Evolutionary conservation across 2,329 filamentous ascomycete genomes (phyloP).

Genomic region (Sporothrix phasma): DNA sequence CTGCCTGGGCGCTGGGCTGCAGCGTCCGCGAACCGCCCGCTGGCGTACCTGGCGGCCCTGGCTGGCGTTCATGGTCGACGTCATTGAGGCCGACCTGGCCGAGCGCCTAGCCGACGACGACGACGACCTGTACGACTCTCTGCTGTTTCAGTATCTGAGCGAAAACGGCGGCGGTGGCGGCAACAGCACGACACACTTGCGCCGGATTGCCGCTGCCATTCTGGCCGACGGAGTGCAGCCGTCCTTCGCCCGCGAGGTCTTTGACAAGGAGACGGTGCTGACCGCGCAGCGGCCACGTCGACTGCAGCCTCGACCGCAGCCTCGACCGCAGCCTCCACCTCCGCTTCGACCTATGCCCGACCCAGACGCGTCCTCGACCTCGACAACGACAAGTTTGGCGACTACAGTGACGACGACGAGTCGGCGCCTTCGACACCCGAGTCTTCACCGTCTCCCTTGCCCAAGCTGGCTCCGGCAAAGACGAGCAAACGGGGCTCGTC

Average conservation of each 20-base stretch:
- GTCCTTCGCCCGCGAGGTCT: conserved; percentile 33
- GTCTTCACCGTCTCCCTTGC: conserved; percentile 24
- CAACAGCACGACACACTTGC: conserved; percentile 36
- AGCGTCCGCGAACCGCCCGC: conserved; percentile 58
- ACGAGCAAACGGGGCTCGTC: background rate
- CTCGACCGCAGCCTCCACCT: conserved; percentile 28
- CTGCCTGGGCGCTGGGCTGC: conserved; percentile 92
- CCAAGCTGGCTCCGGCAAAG: background rate
- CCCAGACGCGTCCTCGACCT: conserved; percentile 38
- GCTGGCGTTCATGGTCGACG: conserved; percentile 70
- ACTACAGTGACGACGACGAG: conserved; percentile 50
- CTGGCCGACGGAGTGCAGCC: conserved; percentile 50
- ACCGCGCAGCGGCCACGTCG: background rate
- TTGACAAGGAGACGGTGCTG: conserved; percentile 48
- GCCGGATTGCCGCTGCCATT: conserved; percentile 54
- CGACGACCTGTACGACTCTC: conserved; percentile 36
- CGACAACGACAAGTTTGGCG: conserved; percentile 49
- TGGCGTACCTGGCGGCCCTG: conserved; percentile 78
- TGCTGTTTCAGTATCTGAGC: conserved; percentile 52
- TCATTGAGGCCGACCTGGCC: conserved; percentile 61
- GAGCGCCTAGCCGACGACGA: conserved; percentile 36
- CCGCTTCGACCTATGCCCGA: conserved; percentile 28
- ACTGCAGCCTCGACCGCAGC: conserved; percentile 29
- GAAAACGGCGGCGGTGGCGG: conserved; percentile 29
- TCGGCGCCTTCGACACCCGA: conserved; percentile 39